phyloP scores from a whole-genome alignment of 129 eudicot species.

The Scalesia atractyloides region DNA sequence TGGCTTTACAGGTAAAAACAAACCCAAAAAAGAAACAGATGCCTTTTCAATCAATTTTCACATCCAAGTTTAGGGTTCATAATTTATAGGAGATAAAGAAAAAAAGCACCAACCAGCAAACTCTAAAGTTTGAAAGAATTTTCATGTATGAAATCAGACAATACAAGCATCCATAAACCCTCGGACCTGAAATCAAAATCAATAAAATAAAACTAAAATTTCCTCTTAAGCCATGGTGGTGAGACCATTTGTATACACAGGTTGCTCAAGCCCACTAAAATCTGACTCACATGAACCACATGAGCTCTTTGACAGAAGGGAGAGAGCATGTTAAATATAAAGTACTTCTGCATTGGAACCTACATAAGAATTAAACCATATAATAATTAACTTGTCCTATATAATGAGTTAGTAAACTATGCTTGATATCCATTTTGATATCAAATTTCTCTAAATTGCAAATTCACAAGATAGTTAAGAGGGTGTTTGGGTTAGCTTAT shows the following conservation, averaged over 20 bases:
- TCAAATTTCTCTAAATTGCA: too few species aligned
- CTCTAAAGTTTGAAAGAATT: conserved; percentile 63
- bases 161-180: conserved; percentile 94
- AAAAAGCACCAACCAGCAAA: conserved; percentile 66
- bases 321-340: conserved; percentile 92
- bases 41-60: too few species aligned
- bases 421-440: not conserved
- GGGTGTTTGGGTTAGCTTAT: too few species aligned
- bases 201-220: not conserved
- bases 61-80: conserved; percentile 5
- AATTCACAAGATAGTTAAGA: too few species aligned
- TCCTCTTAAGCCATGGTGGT: too few species aligned
- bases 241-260: conserved; percentile 40
- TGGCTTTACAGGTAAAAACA: too few species aligned
- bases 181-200: conserved; percentile 57
- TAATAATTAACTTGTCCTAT: not conserved
- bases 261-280: conserved; percentile 34
- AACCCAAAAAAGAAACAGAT: too few species aligned
- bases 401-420: too few species aligned
- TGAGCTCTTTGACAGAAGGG: conserved; percentile 93
- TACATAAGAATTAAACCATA: conserved; percentile 3
- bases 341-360: conserved; percentile 31
- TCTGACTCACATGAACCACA: conserved; percentile 57
- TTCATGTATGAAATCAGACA: conserved; percentile 79
- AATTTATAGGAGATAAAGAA: not conserved